A percentile compares a stretch with the other conserved stretches of the same genome.
Conservation (phyloP, 768 basidiomycete genomes). For the Lentinula sp. region DNA sequence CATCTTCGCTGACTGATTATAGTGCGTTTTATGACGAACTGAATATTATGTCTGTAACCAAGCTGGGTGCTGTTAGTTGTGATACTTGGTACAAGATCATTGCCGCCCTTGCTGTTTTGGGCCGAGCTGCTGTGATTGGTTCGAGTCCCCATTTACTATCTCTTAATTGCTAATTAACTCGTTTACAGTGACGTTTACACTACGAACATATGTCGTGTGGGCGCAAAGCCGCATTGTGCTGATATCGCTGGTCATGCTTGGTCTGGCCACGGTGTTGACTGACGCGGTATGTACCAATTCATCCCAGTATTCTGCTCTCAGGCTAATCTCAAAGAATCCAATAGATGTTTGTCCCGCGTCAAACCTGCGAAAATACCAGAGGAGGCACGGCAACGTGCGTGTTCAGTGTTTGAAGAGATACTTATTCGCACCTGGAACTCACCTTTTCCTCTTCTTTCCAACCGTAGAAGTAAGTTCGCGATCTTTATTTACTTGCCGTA, state of each 20-base stretch:
- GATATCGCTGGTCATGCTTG: conserved; percentile 14
- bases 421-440: neutral
- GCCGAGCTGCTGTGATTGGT: conserved; percentile 23
- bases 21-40: neutral
- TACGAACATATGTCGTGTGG: conserved; percentile 19
- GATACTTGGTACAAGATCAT: conserved; percentile 20
- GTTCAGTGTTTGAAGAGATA: neutral
- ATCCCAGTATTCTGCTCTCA: neutral
- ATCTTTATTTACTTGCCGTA: neutral
- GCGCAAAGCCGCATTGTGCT: conserved; percentile 12
- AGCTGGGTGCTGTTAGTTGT: conserved; percentile 13
- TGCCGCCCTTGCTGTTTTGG: conserved; percentile 21
- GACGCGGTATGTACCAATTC: conserved; percentile 15
- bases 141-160: neutral
- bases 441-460: neutral
- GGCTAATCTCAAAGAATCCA: neutral
- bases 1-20: neutral
- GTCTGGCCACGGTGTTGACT: conserved; percentile 14
- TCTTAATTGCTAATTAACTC: neutral
- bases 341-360: conserved; percentile 14
- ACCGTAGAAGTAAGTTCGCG: neutral
- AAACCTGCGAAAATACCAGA: conserved; percentile 8
- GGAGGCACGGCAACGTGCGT: conserved; percentile 11
- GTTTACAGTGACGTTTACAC: conserved; percentile 6
- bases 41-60: neutral